Base-by-base conservation (phyloP, 176 grass and related monocot genomes). In the Saccharum officinarum region DNA sequence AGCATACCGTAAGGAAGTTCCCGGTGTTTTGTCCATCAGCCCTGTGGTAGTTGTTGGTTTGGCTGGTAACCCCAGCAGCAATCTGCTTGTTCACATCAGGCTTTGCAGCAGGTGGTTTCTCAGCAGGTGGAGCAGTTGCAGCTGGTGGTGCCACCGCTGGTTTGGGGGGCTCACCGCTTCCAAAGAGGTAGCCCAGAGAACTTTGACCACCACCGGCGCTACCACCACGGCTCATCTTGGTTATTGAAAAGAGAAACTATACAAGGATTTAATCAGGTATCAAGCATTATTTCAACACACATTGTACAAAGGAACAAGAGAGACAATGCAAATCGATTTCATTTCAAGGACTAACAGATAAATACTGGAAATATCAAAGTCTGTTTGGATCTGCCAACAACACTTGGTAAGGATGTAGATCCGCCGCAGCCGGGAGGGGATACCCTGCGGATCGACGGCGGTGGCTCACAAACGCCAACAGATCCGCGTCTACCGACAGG, bases 11-110 rank as follows among this genome's bases (percentile, higher is more conserved):
- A 30, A 95, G 85, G 67, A 95, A 95, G 83, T 95, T 93, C 52
- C 94, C 94, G 1, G 83, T 91, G 77, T 95, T 95, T 80, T 95
- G 94, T 1, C 94, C 94, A 28, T 91, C 94, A 64, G 91, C 91
- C 26, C 94, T 77, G 77, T 67, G 66, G n/a, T 95, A 95, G 80
- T 95, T 95, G 34, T 94, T 94, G 69, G 67, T 80, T 69, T 47
- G 79, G 81, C 80, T 91, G 38, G 84, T 73, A 73, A 95, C 88
- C 20, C 94, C 94, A 67, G 94, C 94, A 80, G 94, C 72, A 65
- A 89, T 67, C 77, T 95, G 91, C 36, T 93, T 95, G 72, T 39
- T 3, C 14, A 49, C 80, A 61, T 93, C 91, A 71, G 44, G 50
- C 22, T 82, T 57, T 36, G 73, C 38, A 70, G 78, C 13, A 10